Conservation (phyloP, 257 asterid genomes). For the Capsicum pubescens region DNA sequence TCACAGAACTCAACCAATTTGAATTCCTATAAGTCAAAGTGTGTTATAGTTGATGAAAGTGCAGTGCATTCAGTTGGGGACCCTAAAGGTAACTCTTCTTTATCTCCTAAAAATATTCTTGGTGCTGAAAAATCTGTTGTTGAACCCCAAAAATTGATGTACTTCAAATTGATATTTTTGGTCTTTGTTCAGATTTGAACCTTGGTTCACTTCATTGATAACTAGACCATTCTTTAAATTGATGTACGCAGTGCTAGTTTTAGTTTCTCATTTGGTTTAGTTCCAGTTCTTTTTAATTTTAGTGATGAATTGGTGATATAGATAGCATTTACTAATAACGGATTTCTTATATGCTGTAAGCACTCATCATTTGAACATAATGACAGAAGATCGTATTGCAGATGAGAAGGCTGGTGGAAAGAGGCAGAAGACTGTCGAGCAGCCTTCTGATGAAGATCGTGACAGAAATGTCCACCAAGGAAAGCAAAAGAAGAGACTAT, state of each 20-base stretch:
- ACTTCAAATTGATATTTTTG: neutral
- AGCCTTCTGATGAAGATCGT: slow-evolving; percentile 37
- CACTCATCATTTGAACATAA: slow-evolving; percentile 17
- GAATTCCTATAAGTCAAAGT: no score
- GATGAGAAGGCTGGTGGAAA: slow-evolving; percentile 49
- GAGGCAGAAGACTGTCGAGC: slow-evolving; percentile 57
- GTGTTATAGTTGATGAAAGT: no score
- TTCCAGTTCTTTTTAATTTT: no score
- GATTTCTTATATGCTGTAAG: neutral
- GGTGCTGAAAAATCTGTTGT: no score
- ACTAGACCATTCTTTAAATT: neutral
- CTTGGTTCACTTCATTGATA: neutral
- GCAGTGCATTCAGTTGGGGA: no score
- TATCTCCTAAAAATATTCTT: no score
- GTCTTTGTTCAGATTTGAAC: neutral
- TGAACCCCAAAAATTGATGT: no score
- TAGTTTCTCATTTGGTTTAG: no score
- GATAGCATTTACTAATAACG: neutral
- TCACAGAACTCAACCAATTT: no score
- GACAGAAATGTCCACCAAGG: slow-evolving; percentile 30
- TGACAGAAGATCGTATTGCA: slow-evolving; percentile 47
- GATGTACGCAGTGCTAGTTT: neutral
- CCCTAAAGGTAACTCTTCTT: no score
- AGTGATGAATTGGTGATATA: neutral
- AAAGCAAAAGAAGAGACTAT: slow-evolving; percentile 76